Evolutionary conservation across 78 protist genomes (phyloP), one percentile per base, ranked within the genome.

Genomic region (Pigoraptor vietnamica): DNA sequence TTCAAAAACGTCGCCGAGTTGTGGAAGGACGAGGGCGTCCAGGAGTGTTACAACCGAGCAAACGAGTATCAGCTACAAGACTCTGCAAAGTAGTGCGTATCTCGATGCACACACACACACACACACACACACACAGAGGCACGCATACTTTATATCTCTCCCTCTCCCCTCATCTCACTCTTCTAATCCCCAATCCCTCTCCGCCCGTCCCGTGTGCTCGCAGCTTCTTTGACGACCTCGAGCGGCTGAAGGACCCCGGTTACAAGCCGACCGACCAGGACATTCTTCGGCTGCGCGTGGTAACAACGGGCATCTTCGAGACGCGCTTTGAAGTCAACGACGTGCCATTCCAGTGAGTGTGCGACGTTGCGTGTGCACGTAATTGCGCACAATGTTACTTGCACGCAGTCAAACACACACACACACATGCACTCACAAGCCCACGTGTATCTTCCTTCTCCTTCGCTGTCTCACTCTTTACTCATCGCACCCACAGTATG

Each of bases 231-330:
- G 40, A 90, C 23, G 1, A 24, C 21, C 24, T 86, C 40, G 36
- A 81, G 37, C 81, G 40, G 19, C 29, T 92, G 21, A 25, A 34
- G 40, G 25, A 39, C 1, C 39, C 87, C 0, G 55, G 33, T 56
- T 94, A 94, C 86, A 0, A 55, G n/a, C 95, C 95, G 2, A 39
- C 91, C 55, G 37, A 24, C 0, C 25, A 86, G 23, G 95, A 94
- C 37, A 55, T 92, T 1, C 93, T 94, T 10, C 92, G 93, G 39
- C 0, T 86, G 29, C 93, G 95, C 24, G 90, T 83, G 2, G 55
- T 67, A 6, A 94, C 95, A 0, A 81, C 91, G 0, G 95, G 95
- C 36, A 90, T 82, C 21, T 82, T 34, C 21, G 87, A 34, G 87
- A 34, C 38, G 1, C 2, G 24, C 56, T 91, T 82, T 37, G 0